Base-by-base conservation (phyloP, 345 rosid species). In the Camelina neglecta region DNA sequence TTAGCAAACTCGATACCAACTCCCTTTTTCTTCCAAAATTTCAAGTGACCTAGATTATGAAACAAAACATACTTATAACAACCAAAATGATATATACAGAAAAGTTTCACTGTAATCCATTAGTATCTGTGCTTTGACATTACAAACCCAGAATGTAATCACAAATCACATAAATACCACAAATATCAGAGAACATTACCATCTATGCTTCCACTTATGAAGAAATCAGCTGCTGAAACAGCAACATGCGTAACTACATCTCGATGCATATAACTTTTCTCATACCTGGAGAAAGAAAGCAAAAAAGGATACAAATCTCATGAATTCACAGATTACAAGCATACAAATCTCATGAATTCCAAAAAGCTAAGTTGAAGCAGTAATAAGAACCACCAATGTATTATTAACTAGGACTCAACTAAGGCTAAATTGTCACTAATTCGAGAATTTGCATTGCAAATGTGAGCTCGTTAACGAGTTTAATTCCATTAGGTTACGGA, bases 241-340 rank as follows among this genome's bases (percentile, higher is more conserved):
- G 97, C 97, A 53, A 92, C 97, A 81, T 92, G 97, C 1, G 96
- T 90, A 65, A 92, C 96, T 63, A 88, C 89, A 82, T 95, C 99
- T n/a, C 99, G 83, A 71, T 92, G 99, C 97, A 92, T 90, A 78
- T 95, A 95, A 81, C 96, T 95, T 71, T 90, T 95, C 83, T 95
- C 99, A 67, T 89, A 94, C 98, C 98, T 94, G 82, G 1, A 61
- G 54, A 50, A 62, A 39, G 2, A 38, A 4, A 56, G 26, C 11
- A 31, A 39, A 26, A 62, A 29, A 29, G 31, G 5, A 60, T 41
- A 36, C 42, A 65, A 21, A 29, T 29, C 31, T 29, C 31, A 29
- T 29, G 31, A 45, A 47, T 6, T 15, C 11, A 41, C 23, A 59
- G 51, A 48, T 48, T 6, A 48, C 7, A 63, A 55, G 66, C 57